Conservation (phyloP, 108 stramenopile genomes). For the Cylindrotheca closterium region DNA sequence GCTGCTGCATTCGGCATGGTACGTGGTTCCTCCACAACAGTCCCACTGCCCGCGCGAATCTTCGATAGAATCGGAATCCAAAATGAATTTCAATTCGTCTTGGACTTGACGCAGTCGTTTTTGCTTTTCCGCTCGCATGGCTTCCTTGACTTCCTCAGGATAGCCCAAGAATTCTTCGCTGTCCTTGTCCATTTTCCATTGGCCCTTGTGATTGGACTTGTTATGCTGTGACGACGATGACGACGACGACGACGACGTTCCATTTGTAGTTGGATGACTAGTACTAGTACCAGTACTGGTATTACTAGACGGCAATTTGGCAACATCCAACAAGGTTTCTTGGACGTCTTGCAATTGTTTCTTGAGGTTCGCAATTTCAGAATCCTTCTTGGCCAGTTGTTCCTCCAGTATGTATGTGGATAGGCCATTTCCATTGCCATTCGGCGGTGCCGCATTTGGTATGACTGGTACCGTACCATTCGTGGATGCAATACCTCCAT, state of each 20-base stretch:
- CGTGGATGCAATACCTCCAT: not conserved
- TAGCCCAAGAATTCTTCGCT: constrained; percentile 61
- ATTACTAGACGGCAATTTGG: not conserved
- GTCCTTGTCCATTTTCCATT: constrained; percentile 59
- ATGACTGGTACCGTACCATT: not conserved
- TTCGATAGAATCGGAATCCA: constrained; percentile 61
- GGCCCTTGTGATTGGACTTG: constrained; percentile 36
- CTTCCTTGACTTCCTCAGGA: constrained; percentile 66
- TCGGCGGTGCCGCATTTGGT: not conserved
- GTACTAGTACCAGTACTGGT: not conserved
- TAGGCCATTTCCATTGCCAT: not conserved
- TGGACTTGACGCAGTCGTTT: constrained; percentile 54
- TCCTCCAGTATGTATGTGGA: not conserved
- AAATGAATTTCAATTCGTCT: constrained; percentile 72
- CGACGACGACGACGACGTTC: constrained; percentile 1
- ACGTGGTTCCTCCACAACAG: constrained; percentile 55
- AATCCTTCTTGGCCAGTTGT: constrained; percentile 9
- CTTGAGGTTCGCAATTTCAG: constrained; percentile 11
- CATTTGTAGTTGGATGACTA: not conserved
- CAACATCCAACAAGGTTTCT: not conserved
- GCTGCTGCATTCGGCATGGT: constrained; percentile 33
- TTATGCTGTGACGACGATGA: not conserved
- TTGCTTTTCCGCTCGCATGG: constrained; percentile 64
- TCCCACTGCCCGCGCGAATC: constrained; percentile 58
- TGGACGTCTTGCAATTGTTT: constrained; percentile 6